Base-by-base conservation (phyloP, 805 yeast genomes). In the Diddensiella santjacobensis region DNA sequence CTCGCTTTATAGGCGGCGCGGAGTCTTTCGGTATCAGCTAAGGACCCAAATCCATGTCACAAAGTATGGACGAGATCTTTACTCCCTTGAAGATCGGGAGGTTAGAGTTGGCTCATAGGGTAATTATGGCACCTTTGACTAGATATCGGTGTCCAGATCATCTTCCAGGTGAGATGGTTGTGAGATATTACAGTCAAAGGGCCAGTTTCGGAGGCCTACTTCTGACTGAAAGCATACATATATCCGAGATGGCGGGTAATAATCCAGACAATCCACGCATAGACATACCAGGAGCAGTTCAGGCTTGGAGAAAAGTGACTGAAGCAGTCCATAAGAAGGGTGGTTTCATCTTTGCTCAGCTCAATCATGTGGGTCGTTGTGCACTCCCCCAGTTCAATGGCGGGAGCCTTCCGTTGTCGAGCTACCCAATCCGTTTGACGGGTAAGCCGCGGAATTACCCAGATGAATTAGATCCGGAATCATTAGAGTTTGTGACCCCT, bases 71-170 rank as follows among this genome's bases (percentile, higher is more conserved):
- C 13, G 11, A 26, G 13, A 26, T 26, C 8, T 26, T 26, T 26
- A 26, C 31, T 8, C 31, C 31, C 31, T 26, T 35, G 15, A 8
- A 35, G 20, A 17, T 35, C 20, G 38, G 38, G 20, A 13, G 15
- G 17, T 6, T 35, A 13, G 38, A 35, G 38, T 17, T 35, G 15
- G 20, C 15, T 13, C 70, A 77, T 59, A 61, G 81, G 41, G 53
- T 77, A 5, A 78, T 64, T 1, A 57, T 66, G 50, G 71, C 82
- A 1, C 83, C 84, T 24, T 66, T 78, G 42, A 76, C 82, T 11
- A 64, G 83, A 50, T 40, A 54, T 36, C 66, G 82, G 48, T 65
- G 69, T 4, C 20, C 38, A 13, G 38, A 35, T 17, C 38, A 35
- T 13, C 15, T 17, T 8, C 38, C 38, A 8, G 15, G 8, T 6